These are phyloP conservation scores for Eucalyptus curtisii DNA, from an alignment of 345 rosid species.

Conservation along the genomic window DNA sequence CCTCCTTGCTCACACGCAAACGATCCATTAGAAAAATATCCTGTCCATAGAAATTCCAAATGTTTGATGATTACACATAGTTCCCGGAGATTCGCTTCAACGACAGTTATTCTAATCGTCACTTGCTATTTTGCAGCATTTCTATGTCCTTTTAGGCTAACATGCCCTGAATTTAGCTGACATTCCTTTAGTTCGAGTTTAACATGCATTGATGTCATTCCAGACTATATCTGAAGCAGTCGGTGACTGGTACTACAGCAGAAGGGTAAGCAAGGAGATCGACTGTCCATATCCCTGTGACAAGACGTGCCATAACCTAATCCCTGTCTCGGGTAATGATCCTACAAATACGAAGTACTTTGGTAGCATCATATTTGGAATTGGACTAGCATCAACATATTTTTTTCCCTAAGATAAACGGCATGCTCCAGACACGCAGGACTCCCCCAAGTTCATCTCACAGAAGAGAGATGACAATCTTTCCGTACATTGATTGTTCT, in stretches of 20 bases:
- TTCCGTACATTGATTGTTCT: not conserved
- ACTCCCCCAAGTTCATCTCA: not conserved
- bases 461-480: not conserved
- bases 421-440: not conserved
- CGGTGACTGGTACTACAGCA: conserved; percentile 86
- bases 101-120: not conserved
- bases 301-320: conserved; percentile 56
- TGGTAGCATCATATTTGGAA: not conserved
- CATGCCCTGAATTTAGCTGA: not conserved
- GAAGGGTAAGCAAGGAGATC: conserved; percentile 40
- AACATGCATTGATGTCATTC: not conserved
- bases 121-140: not conserved
- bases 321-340: not conserved
- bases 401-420: not conserved
- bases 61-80: not conserved
- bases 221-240: conserved; percentile 82
- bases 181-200: not conserved
- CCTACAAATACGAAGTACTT: not conserved
- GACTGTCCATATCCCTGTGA: conserved; percentile 83
- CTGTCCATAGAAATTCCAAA: not conserved
- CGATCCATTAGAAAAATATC: not conserved
- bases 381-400: not conserved
- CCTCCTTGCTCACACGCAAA: not conserved
- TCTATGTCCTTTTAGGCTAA: not conserved
- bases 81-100: not conserved